These are phyloP conservation scores for Naganishia sp. DNA, from an alignment of 1,284 basidiomycete species.

Conservation along the genomic window DNA sequence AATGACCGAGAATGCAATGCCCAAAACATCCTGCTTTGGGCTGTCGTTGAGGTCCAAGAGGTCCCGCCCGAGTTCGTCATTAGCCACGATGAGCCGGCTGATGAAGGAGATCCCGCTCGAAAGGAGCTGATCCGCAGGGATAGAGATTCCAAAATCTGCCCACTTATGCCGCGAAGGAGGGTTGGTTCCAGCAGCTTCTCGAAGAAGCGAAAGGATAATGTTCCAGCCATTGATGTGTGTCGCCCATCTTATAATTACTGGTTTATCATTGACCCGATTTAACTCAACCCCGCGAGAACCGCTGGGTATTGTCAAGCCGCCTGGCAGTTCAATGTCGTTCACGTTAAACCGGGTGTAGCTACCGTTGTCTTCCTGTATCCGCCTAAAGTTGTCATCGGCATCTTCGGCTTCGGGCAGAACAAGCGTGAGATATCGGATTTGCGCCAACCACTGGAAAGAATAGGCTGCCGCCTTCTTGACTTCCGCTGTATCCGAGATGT, in stretches of 20 bases:
- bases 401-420: constrained; percentile 20
- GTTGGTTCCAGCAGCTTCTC: constrained; percentile 9
- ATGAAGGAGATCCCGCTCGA: constrained; percentile 19
- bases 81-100: constrained; percentile 5
- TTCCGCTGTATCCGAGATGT: constrained; percentile 3
- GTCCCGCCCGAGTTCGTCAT: constrained; percentile 2
- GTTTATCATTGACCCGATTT: constrained; percentile 29
- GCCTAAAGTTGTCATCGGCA: constrained; percentile 19
- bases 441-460: constrained; percentile 22
- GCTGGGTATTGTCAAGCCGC: constrained; percentile 29
- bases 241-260: constrained; percentile 30
- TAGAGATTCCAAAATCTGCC: constrained; percentile 20
- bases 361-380: constrained; percentile 30
- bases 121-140: constrained; percentile 13
- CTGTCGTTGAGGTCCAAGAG: constrained; percentile 13
- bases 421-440: constrained; percentile 17
- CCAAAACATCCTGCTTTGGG: constrained; percentile 8
- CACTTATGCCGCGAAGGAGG: neutral
- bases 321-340: constrained; percentile 24
- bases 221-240: constrained; percentile 29
- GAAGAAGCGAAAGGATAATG: constrained; percentile 29
- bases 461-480: constrained; percentile 16
- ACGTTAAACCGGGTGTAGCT: constrained; percentile 21
- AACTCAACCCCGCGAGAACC: constrained; percentile 26
- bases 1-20: constrained; percentile 16